Evolutionary conservation across 2,329 filamentous ascomycete genomes (phyloP).

Genomic region (Daldinia sp.): DNA sequence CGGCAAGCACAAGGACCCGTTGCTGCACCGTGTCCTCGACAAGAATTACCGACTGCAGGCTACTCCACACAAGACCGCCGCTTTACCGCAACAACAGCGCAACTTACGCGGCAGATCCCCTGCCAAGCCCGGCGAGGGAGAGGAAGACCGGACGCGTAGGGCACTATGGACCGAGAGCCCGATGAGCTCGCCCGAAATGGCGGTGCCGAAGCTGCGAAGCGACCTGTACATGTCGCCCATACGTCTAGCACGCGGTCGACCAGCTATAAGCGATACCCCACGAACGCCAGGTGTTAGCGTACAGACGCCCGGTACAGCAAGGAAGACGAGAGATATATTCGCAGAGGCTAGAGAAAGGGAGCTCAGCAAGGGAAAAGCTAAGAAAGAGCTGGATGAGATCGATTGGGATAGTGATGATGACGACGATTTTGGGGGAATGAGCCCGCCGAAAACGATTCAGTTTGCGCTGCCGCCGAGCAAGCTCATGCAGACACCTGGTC

Average conservation of each 20-base stretch:
- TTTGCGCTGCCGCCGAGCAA: conserved; percentile 82
- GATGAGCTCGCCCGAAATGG: conserved; percentile 78
- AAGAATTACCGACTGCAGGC: conserved; percentile 95
- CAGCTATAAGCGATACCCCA: conserved; percentile 57
- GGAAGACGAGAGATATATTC: conserved; percentile 61
- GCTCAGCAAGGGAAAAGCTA: conserved; percentile 38
- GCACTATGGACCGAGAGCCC: conserved; percentile 64
- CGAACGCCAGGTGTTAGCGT: conserved; percentile 86
- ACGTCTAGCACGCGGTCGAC: conserved; percentile 52
- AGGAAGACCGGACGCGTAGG: conserved; percentile 47
- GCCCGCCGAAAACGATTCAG: conserved; percentile 92
- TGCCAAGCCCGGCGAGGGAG: conserved; percentile 43
- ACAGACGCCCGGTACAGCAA: conserved; percentile 72
- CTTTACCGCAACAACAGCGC: conserved; percentile 44
- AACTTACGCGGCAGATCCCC: conserved; percentile 43
- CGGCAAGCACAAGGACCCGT: conserved; percentile 69
- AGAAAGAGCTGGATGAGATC: conserved; percentile 60
- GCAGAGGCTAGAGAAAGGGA: conserved; percentile 42
- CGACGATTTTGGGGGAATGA: conserved; percentile 76
- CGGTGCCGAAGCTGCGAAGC: conserved; percentile 81
- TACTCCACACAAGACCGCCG: conserved; percentile 74
- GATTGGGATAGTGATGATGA: conserved; percentile 81
- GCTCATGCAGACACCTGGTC: conserved; percentile 81
- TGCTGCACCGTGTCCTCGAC: conserved; percentile 91
- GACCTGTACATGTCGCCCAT: conserved; percentile 85